Conservation (phyloP, 192 early-diverging fungal genomes). For the Dissophora globulifera region DNA sequence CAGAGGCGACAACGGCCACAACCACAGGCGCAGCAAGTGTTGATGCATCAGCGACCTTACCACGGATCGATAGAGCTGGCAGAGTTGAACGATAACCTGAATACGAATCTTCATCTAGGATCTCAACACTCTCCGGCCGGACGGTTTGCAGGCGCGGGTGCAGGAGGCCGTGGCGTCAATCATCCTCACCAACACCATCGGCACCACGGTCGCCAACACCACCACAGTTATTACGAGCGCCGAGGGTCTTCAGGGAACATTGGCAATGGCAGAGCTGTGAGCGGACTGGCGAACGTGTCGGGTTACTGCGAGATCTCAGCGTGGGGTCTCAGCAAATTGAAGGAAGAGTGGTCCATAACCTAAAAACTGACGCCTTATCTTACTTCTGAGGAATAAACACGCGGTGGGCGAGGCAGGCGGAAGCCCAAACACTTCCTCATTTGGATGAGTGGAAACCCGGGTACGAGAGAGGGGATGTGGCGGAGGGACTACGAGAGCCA, state of each 20-base stretch:
- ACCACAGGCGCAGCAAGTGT: too few species aligned
- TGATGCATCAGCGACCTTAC: not conserved
- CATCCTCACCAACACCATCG: slow-evolving; percentile 1
- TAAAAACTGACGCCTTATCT: too few species aligned
- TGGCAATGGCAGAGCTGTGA: too few species aligned
- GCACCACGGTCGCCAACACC: not conserved
- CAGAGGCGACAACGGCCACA: too few species aligned
- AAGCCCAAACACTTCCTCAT: not conserved
- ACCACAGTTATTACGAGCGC: not conserved
- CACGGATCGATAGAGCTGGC: not conserved
- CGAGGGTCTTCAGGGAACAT: not conserved
- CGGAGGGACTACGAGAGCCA: too few species aligned
- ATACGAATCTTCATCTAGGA: not conserved
- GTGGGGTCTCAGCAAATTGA: slow-evolving; percentile 30
- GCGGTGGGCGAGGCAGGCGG: not conserved
- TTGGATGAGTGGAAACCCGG: too few species aligned
- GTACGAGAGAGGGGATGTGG: too few species aligned
- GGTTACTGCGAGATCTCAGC: slow-evolving; percentile 43
- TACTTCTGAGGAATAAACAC: not conserved
- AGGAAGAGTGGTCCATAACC: slow-evolving; percentile 30
- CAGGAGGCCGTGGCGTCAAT: not conserved
- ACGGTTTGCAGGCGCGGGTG: not conserved
- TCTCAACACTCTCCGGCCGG: not conserved
- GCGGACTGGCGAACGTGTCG: too few species aligned
- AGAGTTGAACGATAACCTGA: slow-evolving; percentile 4